Evolutionary conservation across 164 flowering plant genomes (phyloP), one percentile per base, ranked within the genome.

Genomic region (Dillenia turbinata): DNA sequence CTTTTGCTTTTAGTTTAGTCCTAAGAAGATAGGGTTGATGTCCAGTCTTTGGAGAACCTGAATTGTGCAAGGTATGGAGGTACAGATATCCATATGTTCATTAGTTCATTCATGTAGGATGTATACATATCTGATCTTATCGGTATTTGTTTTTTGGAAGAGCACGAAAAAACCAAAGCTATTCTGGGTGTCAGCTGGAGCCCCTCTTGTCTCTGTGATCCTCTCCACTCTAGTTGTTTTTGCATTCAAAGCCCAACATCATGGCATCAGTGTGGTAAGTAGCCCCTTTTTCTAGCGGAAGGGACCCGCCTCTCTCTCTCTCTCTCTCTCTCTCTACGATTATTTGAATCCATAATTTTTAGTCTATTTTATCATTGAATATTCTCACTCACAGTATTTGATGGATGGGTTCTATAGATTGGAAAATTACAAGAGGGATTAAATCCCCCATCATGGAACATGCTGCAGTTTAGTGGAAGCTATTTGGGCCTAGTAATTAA

Each of bases 121-220:
- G 22, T 19, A 19, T 19, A 19, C 22, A 19, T 19, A 19, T 19
- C 22, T 50, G 15, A 50, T 50, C 9, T 50, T 50, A 0, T 6
- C 6, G 13, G 12, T 2, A 10, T 13, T 12, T 50, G 14, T 16
- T 45, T 71, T 19, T 19, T 19, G 22, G 65, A 78, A 90, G 97
- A 77, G 96, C 77, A 64, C 84, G 71, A 89, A 54, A 68, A 91
- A 57, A 46, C 96, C 96, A 40, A 91, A 81, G 76, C 75, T 94
- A 40, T 94, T 94, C 62, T 94, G 97, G 99, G 86, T 94, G 0
- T 91, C 97, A 61, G 99, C 99, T 14, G 97, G 88, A 53, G 97
- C 99, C 8, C 99, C 99, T 51, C 81, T 94, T 24, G 64, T 72
- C 7, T 89, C 85, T 10, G 99, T 94, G 4, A 72, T 94, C 56